A percentile compares a stretch with the other conserved stretches of the same genome.
These are phyloP conservation scores for Byssochlamys sp. DNA, from an alignment of 2,329 filamentous ascomycete genomes.

Conservation along the genomic window DNA sequence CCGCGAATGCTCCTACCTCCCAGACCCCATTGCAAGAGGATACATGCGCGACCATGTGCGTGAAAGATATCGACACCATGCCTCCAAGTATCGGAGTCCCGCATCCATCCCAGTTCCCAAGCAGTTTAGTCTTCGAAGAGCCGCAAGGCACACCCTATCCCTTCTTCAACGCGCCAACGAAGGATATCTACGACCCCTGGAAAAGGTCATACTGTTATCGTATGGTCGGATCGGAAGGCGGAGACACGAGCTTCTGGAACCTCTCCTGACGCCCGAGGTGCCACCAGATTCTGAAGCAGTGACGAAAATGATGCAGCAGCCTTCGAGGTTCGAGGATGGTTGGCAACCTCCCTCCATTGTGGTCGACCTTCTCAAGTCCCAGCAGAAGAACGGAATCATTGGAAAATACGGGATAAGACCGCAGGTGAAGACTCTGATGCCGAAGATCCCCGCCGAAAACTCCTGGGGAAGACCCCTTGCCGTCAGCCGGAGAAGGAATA, in stretches of 20 bases:
- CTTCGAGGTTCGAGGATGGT: conserved; percentile 15
- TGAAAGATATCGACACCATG: conserved; percentile 39
- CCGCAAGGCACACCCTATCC: conserved; percentile 31
- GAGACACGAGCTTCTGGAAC: conserved; percentile 39
- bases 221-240: conserved; percentile 50
- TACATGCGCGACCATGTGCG: conserved; percentile 43
- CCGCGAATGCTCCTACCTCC: conserved; percentile 52
- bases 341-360: conserved; percentile 28
- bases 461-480: conserved; percentile 27
- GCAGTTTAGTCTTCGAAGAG: conserved; percentile 14
- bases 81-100: conserved; percentile 10
- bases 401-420: conserved; percentile 14
- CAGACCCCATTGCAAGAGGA: conserved; percentile 44
- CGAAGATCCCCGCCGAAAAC: conserved; percentile 25
- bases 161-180: conserved; percentile 45
- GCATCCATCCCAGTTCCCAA: conserved; percentile 7
- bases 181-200: conserved; percentile 43
- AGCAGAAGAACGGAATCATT: conserved; percentile 20
- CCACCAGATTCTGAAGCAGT: conserved; percentile 15
- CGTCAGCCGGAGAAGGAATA: conserved; percentile 22
- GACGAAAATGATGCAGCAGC: conserved; percentile 10
- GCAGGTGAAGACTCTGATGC: conserved; percentile 16
- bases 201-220: conserved; percentile 44
- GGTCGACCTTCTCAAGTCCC: conserved; percentile 24
- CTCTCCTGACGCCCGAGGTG: conserved; percentile 20